Evolutionary conservation across 352 stramenopile species (phyloP), one percentile per base, ranked within the genome.

Genomic region (Phytopythium kandeliae): DNA sequence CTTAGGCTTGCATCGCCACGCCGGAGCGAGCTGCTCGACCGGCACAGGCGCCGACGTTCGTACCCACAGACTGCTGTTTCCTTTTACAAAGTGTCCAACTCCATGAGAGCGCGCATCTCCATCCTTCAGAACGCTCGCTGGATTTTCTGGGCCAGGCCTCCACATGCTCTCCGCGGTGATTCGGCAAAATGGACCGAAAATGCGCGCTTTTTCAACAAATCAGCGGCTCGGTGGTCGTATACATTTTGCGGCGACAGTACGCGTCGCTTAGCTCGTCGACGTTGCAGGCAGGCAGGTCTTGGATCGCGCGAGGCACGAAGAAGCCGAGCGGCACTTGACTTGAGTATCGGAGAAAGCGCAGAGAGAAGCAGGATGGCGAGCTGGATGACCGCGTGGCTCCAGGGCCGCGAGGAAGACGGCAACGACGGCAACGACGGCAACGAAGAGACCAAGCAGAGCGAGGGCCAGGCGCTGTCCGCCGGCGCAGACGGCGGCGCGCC

Each of bases 361-460:
- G n/a, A 36, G 24, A 35, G n/a, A 37, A 9, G 9, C 40, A 55
- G 10, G 28, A 83, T 84, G 73, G 74, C 73, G 17, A 62, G 70
- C 22, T 84, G 73, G 73, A 57, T 84, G 51, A 75, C 67, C 35
- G 50, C 69, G 58, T 84, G 73, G 73, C 67, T 81, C 16, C 73
- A 78, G 50, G 70, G 68, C 53, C 66, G 71, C 56, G 48, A 47
- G n/a, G n/a, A n/a, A 0, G 54, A 54, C 50, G 65, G 77, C 33
- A 69, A 45, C 38, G 70, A 38, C 26, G 45, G 30, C 28, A 28
- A 51, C 30, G 40, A 21, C 22, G 40, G 40, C 6, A 11, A 70
- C 40, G 65, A 81, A 19, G 68, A 81, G 47, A 4, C 31, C 33
- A 33, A 42, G 64, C 70, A 81, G 47, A 36, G 36, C 25, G 58